Base-by-base conservation (phyloP, 176 grass and related monocot species). In the Bromus sterilis region DNA sequence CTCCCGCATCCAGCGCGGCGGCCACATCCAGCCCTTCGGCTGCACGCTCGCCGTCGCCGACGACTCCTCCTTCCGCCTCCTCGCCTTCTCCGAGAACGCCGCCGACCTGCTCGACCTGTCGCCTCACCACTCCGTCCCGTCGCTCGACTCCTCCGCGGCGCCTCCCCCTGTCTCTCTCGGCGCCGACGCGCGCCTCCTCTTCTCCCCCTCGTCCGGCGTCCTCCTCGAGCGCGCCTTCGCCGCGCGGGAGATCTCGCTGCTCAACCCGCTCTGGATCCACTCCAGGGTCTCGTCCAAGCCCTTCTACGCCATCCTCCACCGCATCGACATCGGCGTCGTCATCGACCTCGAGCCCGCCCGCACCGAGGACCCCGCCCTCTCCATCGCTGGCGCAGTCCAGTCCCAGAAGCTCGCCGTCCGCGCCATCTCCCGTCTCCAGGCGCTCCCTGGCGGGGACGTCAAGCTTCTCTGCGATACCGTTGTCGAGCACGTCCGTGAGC, bases 371-470 rank as follows among this genome's bases (percentile, higher is more conserved):
- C 96, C 96, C 1, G 82, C 88, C 4, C 79, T 95, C 84, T 95
- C 93, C 72, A 86, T 99, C 56, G 86, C 84, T 43, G 89, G 94
- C 26, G 90, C 93, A 15, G 93, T 95, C 16, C 93, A 99, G 84
- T 99, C 96, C 21, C 93, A 99, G 83, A 93, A 95, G 74, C 96
- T 99, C 29, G 96, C 96, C 2, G 87, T 99, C 62, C 96, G 93
- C 56, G 90, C 93, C 66, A 99, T 99, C 81, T 99, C 93, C 73
- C 89, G 85, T 42, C 89, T 99, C 55, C 96, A 99, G 87, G 84
- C 93, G 65, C 91, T 99, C 26, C 93, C 93, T 0, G 87, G 93
- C 36, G 90, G 96, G 14, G 93, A 99, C 63, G 61, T 99, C 63
- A 86, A 87, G 43, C 77, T 99, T 34, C 87, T 99, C 55, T 99